A percentile compares a stretch with the other conserved stretches of the same genome.
phyloP scores from a whole-genome alignment of 257 asterid species.

The Penstemon davidsonii region DNA sequence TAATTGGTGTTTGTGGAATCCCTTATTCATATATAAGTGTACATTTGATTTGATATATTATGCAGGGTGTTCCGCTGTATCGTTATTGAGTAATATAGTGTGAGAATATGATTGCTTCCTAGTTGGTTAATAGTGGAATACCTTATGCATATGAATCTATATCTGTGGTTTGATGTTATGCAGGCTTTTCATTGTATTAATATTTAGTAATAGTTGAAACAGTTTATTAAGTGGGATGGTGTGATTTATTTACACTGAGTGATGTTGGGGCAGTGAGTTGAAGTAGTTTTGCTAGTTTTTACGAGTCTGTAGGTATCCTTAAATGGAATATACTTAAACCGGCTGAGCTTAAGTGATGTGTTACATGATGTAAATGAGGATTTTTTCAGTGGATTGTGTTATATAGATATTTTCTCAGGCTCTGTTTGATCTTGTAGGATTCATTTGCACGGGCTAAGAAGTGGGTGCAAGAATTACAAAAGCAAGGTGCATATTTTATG shows the following conservation, averaged over 20 bases:
- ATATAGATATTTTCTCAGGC: conserved; percentile 11
- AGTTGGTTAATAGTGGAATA: not conserved
- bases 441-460: conserved; percentile 87
- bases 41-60: conserved; percentile 19
- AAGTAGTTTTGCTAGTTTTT: conserved; percentile 3
- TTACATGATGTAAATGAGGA: not conserved
- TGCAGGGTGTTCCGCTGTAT: conserved; percentile 1
- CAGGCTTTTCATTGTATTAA: too few relatives aligned
- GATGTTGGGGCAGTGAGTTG: not conserved
- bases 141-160: not conserved
- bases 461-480: conserved; percentile 97
- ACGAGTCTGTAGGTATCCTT: conserved; percentile 6
- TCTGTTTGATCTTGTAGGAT: conserved; percentile 49
- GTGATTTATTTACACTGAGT: too few relatives aligned
- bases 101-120: not conserved
- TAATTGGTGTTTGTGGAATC: too few relatives aligned
- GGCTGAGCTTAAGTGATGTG: conserved; percentile 3
- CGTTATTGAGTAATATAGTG: not conserved
- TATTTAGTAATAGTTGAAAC: too few relatives aligned
- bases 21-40: not conserved
- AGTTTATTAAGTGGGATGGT: too few relatives aligned
- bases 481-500: conserved; percentile 64
- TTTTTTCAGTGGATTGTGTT: conserved; percentile 8
- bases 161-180: not conserved
- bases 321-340: not conserved